These are phyloP conservation scores for Exobasidium rhododendri DNA, from an alignment of 1,284 basidiomycete species.

Conservation along the genomic window DNA sequence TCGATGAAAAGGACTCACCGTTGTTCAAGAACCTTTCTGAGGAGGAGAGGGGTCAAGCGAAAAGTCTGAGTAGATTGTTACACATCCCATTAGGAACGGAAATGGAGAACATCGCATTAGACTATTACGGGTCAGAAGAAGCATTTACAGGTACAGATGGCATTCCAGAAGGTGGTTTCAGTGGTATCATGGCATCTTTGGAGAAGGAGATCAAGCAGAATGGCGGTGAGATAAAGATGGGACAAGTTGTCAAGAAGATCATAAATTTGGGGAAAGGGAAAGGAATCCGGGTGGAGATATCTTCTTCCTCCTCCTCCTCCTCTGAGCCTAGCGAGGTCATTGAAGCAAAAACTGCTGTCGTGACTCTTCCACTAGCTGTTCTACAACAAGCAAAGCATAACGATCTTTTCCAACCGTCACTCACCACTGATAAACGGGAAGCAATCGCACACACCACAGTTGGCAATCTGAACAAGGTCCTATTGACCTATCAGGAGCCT, in stretches of 20 bases:
- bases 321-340: constrained; percentile 24
- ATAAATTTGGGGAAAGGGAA: constrained; percentile 3
- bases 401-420: constrained; percentile 48
- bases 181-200: constrained; percentile 52
- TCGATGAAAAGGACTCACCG: constrained; percentile 52
- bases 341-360: constrained; percentile 39
- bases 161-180: constrained; percentile 59
- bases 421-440: constrained; percentile 47
- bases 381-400: constrained; percentile 38
- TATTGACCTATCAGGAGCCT: constrained; percentile 56
- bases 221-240: constrained; percentile 55
- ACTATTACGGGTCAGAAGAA: constrained; percentile 54
- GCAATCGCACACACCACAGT: constrained; percentile 45
- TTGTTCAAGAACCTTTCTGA: constrained; percentile 29
- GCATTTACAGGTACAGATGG: constrained; percentile 59
- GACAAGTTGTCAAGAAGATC: constrained; percentile 23
- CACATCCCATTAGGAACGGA: constrained; percentile 59
- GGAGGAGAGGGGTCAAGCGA: constrained; percentile 66
- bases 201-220: constrained; percentile 49
- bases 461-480: constrained; percentile 53
- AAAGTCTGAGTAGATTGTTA: constrained; percentile 56
- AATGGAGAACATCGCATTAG: constrained; percentile 52
- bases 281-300: constrained; percentile 21
- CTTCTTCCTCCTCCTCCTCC: not conserved
- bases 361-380: constrained; percentile 56